These are phyloP conservation scores for Neurospora sp. DNA, from an alignment of 2,329 filamentous ascomycete genomes.

Conservation along the genomic window DNA sequence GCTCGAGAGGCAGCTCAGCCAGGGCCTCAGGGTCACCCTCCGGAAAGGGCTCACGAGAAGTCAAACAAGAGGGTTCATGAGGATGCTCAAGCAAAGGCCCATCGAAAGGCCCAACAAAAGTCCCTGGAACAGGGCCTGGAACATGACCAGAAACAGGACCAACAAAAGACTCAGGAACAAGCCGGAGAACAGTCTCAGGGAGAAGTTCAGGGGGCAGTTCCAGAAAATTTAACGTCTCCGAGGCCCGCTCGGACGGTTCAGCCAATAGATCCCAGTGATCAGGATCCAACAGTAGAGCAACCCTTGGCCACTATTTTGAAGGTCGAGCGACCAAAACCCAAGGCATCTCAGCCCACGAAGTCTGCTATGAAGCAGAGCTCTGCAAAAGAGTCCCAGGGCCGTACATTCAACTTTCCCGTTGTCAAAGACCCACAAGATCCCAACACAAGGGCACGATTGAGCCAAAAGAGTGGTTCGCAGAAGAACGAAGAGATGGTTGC, in stretches of 20 bases:
- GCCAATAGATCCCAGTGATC: not conserved
- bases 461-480: conserved; percentile 51
- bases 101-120: not conserved
- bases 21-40: not conserved
- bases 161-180: not conserved
- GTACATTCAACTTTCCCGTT: conserved; percentile 54
- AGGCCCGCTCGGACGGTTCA: not conserved
- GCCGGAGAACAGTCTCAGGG: too few species aligned
- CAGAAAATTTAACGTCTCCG: not conserved
- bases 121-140: not conserved
- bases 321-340: conserved; percentile 1
- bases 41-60: not conserved
- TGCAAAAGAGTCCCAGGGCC: conserved; percentile 24
- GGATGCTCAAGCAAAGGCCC: not conserved
- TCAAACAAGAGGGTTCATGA: not conserved
- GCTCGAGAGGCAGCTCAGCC: not conserved
- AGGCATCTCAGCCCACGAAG: conserved; percentile 17
- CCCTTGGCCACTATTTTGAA: not conserved
- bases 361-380: conserved; percentile 22
- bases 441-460: conserved; percentile 52
- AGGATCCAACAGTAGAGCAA: not conserved
- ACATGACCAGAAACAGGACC: not conserved
- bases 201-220: not conserved
- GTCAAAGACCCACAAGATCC: conserved; percentile 67
- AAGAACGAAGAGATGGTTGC: conserved; percentile 29